phyloP scores from a whole-genome alignment of 345 rosid genomes.

The Arabidopsis thaliana region DNA sequence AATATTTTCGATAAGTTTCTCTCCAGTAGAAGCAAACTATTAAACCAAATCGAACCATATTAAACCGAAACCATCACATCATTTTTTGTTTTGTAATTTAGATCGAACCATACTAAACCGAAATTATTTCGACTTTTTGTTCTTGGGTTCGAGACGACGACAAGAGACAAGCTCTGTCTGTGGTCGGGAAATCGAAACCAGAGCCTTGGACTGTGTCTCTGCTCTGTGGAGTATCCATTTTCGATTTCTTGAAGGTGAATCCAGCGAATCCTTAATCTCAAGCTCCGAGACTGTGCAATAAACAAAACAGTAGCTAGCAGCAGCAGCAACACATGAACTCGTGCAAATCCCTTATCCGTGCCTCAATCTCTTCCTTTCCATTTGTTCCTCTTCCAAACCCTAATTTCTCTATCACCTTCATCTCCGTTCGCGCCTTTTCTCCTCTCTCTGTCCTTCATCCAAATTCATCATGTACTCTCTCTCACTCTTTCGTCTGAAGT shows the following conservation, averaged over 20 bases:
- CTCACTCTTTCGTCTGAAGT: background rate
- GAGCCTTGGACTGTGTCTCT: background rate
- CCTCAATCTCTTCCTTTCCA: slow-evolving; percentile 47
- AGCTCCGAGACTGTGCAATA: background rate
- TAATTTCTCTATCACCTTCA: slow-evolving; percentile 31
- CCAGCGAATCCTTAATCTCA: background rate
- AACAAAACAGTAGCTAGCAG: background rate
- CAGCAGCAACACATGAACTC: slow-evolving; percentile 50
- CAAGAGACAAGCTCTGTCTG: background rate
- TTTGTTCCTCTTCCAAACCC: slow-evolving; percentile 39
- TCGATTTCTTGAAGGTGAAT: background rate
- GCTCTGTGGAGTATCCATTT: slow-evolving; percentile 14
- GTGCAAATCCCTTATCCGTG: slow-evolving; percentile 58
- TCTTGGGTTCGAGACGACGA: background rate
- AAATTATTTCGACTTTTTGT: too few species aligned
- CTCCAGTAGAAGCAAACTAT: background rate
- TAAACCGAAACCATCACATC: background rate
- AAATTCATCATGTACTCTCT: slow-evolving; percentile 19
- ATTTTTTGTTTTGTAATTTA: background rate
- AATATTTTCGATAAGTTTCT: background rate
- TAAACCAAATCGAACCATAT: background rate
- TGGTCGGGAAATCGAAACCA: slow-evolving; percentile 6
- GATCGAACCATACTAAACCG: background rate
- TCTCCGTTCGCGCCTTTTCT: slow-evolving; percentile 38
- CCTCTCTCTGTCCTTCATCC: slow-evolving; percentile 34